Conservation (phyloP, 2,329 filamentous ascomycete species). For the Pseudogymnoascus sp. region DNA sequence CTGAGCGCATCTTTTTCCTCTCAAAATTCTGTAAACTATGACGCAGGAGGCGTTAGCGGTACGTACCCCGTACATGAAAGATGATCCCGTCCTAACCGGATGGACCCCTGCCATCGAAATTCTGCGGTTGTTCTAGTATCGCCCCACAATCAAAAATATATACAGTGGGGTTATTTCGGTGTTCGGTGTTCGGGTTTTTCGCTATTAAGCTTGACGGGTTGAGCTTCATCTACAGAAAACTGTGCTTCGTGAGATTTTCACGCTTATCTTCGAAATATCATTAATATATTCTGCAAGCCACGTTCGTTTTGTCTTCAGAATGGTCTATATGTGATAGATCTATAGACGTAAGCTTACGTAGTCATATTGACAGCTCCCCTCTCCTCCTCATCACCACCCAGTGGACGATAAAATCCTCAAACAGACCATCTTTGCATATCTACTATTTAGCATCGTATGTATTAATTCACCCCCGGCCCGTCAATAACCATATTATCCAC, state of each 20-base stretch:
- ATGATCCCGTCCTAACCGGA: constrained; percentile 2
- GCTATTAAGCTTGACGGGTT: neutral
- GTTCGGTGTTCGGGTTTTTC: neutral
- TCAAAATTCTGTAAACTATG: neutral
- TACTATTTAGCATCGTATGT: too few species aligned
- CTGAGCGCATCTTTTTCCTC: neutral
- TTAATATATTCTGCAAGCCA: neutral
- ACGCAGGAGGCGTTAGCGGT: neutral
- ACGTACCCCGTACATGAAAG: neutral
- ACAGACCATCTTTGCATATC: neutral
- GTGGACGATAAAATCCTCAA: neutral
- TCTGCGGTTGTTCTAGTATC: neutral
- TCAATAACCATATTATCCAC: constrained; percentile 26
- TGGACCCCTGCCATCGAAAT: neutral
- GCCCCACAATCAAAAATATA: constrained; percentile 6
- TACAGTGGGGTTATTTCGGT: neutral
- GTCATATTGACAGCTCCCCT: neutral
- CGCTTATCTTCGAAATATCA: too few species aligned
- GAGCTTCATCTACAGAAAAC: neutral
- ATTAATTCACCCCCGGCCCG: neutral
- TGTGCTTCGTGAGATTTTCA: neutral
- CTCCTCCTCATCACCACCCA: neutral
- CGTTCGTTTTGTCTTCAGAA: neutral
- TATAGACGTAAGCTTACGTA: neutral
- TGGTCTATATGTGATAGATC: neutral